Evolutionary conservation across 352 stramenopile species (phyloP).

Genomic region (Phytophthora capsici): DNA sequence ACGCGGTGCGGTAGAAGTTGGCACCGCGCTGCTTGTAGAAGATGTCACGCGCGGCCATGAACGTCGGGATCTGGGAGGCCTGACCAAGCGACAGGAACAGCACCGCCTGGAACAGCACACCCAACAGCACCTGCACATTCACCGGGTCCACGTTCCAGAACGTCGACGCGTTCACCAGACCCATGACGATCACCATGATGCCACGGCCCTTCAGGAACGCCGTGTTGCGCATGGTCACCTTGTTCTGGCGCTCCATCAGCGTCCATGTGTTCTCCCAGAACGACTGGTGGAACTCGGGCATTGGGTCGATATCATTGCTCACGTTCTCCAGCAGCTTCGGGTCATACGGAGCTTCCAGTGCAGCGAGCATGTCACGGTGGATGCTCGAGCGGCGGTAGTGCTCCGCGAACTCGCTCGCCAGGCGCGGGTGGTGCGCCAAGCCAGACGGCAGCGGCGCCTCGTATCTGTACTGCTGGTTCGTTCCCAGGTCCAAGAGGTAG

Average conservation of each 20-base stretch:
- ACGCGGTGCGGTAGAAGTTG: constrained; percentile 80
- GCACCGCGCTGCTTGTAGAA: constrained; percentile 86
- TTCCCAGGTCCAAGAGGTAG: constrained; percentile 55
- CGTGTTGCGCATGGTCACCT: constrained; percentile 60
- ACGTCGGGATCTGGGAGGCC: constrained; percentile 72
- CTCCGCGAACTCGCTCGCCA: constrained; percentile 43
- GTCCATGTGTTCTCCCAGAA: constrained; percentile 46
- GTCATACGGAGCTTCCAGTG: constrained; percentile 33
- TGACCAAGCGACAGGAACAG: constrained; percentile 81
- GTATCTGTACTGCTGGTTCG: constrained; percentile 51
- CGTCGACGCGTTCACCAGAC: constrained; percentile 42
- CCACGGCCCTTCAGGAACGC: constrained; percentile 49
- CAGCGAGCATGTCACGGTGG: constrained; percentile 28
- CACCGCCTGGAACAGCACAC: constrained; percentile 77
- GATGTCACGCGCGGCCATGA: constrained; percentile 64
- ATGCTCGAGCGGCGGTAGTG: constrained; percentile 41
- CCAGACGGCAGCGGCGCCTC: constrained; percentile 16
- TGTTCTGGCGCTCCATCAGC: constrained; percentile 58
- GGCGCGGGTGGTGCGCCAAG: constrained; percentile 30
- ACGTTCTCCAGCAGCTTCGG: constrained; percentile 38
- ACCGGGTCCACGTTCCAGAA: constrained; percentile 56
- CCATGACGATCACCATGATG: constrained; percentile 52
- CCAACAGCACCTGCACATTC: constrained; percentile 56
- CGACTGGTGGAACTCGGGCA: constrained; percentile 50
- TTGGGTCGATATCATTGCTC: constrained; percentile 37